Evolutionary conservation across 345 rosid genomes (phyloP).

Genomic region (Hibiscus syriacus): DNA sequence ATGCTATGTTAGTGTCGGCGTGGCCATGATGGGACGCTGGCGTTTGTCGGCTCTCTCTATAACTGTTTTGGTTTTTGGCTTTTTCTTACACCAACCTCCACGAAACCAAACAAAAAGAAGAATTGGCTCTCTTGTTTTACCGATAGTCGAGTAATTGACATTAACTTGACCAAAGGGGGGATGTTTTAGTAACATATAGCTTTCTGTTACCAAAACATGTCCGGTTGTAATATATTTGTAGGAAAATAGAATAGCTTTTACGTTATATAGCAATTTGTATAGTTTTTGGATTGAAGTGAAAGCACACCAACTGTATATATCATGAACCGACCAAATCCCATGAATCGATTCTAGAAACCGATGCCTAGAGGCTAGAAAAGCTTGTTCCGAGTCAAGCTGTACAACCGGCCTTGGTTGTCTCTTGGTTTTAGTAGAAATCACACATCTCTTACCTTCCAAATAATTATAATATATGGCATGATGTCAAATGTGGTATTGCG

Average conservation of each 20-base stretch:
- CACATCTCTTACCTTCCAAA: too few relatives aligned
- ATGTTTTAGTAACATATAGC: background rate
- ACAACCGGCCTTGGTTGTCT: background rate
- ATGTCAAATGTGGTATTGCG: too few relatives aligned
- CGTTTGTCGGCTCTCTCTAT: background rate
- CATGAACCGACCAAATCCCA: background rate
- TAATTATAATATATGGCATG: too few relatives aligned
- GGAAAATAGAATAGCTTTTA: too few relatives aligned
- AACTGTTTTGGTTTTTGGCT: background rate
- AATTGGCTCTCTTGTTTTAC: background rate
- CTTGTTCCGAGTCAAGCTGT: background rate
- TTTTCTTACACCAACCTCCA: background rate
- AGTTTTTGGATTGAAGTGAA: background rate
- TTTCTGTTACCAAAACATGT: background rate
- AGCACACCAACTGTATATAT: background rate
- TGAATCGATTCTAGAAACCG: background rate
- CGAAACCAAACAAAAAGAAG: background rate
- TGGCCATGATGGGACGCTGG: background rate
- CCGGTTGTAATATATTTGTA: too few relatives aligned
- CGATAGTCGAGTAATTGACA: too few relatives aligned
- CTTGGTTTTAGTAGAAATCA: background rate
- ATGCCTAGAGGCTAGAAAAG: too few relatives aligned
- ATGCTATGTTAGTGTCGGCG: background rate
- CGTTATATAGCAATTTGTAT: too few relatives aligned
- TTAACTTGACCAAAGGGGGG: too few relatives aligned